Evolutionary conservation across 306 rosid species (phyloP).

Genomic region (Comarum palustre): DNA sequence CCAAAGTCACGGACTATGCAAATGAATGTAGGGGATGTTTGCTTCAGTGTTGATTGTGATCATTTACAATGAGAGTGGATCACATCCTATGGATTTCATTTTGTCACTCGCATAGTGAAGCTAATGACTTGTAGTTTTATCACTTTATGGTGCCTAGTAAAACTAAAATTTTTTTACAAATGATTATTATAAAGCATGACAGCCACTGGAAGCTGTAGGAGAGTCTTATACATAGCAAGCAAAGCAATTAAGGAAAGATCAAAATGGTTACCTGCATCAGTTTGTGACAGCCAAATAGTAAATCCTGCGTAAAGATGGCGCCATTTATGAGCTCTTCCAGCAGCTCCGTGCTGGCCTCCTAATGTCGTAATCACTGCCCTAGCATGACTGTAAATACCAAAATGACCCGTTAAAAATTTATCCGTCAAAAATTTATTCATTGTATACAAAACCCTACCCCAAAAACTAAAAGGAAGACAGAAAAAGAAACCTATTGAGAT

Average conservation of each 20-base stretch:
- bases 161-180: neutral
- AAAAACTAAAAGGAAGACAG: neutral
- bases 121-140: neutral
- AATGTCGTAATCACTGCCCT: slow-evolving; percentile 71
- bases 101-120: neutral
- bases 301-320: slow-evolving; percentile 82
- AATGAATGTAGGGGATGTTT: neutral
- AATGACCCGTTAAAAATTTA: slow-evolving; percentile 18
- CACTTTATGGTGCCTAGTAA: neutral
- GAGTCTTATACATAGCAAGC: slow-evolving; percentile 12
- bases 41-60: neutral
- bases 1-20: neutral
- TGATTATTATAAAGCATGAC: neutral
- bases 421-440: neutral
- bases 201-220: neutral
- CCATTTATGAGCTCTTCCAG: slow-evolving; percentile 66
- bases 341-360: slow-evolving; percentile 72
- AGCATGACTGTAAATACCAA: slow-evolving; percentile 58
- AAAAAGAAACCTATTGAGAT: slow-evolving; percentile 8
- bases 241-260: slow-evolving; percentile 4
- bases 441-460: neutral
- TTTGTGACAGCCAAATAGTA: slow-evolving; percentile 81
- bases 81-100: neutral
- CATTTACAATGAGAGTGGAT: neutral
- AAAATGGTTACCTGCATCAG: slow-evolving; percentile 58